Evolutionary conservation across 2,329 filamentous ascomycete species (phyloP).

Genomic region (Nemania serpens): DNA sequence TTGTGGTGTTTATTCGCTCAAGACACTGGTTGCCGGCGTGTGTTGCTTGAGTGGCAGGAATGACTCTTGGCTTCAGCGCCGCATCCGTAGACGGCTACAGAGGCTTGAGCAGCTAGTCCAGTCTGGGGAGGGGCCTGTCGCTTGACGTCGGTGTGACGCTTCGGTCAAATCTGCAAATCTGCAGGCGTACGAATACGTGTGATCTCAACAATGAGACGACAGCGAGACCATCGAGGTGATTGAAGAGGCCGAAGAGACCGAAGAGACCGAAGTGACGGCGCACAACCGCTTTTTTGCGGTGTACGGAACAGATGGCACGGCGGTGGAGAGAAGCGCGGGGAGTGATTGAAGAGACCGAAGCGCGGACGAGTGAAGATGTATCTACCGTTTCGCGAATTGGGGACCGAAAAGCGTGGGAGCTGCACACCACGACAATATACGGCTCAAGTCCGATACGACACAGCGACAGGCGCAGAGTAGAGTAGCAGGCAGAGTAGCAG

Average conservation of each 20-base stretch:
- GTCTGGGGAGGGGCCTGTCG: slow-evolving; percentile 16
- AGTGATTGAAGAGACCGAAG: neutral
- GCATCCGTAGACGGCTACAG: neutral
- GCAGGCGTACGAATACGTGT: slow-evolving; percentile 30
- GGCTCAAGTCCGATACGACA: neutral
- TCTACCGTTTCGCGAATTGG: neutral
- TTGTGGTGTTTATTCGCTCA: neutral
- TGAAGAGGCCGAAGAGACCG: neutral
- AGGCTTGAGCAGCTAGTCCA: neutral
- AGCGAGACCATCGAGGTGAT: neutral
- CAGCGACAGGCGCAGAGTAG: neutral
- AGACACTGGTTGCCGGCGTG: neutral
- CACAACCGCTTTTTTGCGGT: slow-evolving; percentile 13
- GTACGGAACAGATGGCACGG: slow-evolving; percentile 10
- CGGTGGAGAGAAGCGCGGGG: slow-evolving; percentile 8
- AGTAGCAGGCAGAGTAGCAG: neutral
- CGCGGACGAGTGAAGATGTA: slow-evolving; percentile 12
- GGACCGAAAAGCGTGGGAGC: slow-evolving; percentile 8
- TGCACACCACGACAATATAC: neutral
- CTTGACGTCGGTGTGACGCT: slow-evolving; percentile 34
- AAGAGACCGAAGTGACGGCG: slow-evolving; percentile 14
- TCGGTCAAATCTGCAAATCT: slow-evolving; percentile 27
- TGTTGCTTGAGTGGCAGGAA: neutral
- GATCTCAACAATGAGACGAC: slow-evolving; percentile 18
- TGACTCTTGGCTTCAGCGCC: slow-evolving; percentile 12